These are phyloP conservation scores for Fraxinus paxiana DNA, from an alignment of 305 asterid species.

Conservation along the genomic window DNA sequence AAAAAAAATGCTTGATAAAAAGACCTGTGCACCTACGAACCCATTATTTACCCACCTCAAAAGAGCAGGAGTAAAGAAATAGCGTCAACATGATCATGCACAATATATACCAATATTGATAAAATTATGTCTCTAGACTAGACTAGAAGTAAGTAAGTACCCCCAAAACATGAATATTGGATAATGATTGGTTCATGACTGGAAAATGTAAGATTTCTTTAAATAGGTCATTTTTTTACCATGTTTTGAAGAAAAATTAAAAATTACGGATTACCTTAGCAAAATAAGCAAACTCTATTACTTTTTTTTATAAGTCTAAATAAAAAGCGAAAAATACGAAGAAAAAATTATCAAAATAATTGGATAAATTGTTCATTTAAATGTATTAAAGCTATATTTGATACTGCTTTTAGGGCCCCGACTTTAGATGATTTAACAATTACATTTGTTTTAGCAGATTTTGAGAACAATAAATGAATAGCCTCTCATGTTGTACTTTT, in stretches of 20 bases:
- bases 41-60: too few species aligned
- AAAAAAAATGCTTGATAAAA: too few species aligned
- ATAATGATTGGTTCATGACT: background rate
- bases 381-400: background rate
- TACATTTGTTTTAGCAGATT: too few species aligned
- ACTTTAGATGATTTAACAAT: background rate
- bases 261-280: background rate
- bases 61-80: too few species aligned
- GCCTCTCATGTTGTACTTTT: background rate
- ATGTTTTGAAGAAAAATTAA: too few species aligned
- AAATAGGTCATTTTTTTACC: background rate
- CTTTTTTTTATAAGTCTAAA: background rate
- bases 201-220: background rate
- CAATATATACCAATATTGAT: too few species aligned
- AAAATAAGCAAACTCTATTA: background rate
- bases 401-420: background rate
- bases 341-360: background rate
- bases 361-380: background rate
- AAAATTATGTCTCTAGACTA: too few species aligned
- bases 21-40: too few species aligned
- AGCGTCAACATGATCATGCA: too few species aligned
- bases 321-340: background rate
- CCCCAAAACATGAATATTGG: background rate
- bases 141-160: too few species aligned
- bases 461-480: background rate